Evolutionary conservation across 768 basidiomycete genomes (phyloP).

Genomic region (Auricularia auricula-judae): DNA sequence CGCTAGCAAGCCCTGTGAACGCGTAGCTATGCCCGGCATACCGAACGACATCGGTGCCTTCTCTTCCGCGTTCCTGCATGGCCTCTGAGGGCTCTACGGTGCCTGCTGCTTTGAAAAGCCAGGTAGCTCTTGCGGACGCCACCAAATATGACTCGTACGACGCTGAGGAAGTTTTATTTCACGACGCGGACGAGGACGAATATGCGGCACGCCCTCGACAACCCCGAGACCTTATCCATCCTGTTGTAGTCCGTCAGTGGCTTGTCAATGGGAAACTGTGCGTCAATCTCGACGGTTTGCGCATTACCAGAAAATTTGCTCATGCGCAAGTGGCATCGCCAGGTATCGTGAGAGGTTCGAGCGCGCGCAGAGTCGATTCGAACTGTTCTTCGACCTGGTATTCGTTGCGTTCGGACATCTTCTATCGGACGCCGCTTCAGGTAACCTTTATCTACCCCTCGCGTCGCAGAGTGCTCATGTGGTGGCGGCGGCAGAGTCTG

Average conservation of each 20-base stretch:
- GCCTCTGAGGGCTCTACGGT: background rate
- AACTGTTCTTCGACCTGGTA: conserved; percentile 25
- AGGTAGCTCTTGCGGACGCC: background rate
- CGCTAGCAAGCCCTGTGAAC: no score
- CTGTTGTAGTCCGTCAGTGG: conserved; percentile 6
- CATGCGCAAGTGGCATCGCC: background rate
- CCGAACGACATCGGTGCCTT: background rate
- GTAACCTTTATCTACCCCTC: background rate
- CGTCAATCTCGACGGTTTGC: background rate
- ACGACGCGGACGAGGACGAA: conserved; percentile 1
- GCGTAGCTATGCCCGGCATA: no score
- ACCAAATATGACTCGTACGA: background rate
- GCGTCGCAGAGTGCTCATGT: background rate
- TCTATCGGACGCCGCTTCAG: conserved; percentile 18
- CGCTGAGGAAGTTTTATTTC: background rate
- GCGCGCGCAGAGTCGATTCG: conserved; percentile 17
- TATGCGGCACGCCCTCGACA: background rate
- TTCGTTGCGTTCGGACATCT: conserved; percentile 24
- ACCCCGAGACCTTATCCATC: background rate
- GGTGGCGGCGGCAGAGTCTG: conserved; percentile 9
- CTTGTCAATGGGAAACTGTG: conserved; percentile 5
- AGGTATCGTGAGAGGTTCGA: conserved; percentile 5
- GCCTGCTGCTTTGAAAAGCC: background rate
- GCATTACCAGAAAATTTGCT: background rate
- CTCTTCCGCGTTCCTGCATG: background rate